Conservation (phyloP, 257 asterid species). For the Prunella vulgaris region DNA sequence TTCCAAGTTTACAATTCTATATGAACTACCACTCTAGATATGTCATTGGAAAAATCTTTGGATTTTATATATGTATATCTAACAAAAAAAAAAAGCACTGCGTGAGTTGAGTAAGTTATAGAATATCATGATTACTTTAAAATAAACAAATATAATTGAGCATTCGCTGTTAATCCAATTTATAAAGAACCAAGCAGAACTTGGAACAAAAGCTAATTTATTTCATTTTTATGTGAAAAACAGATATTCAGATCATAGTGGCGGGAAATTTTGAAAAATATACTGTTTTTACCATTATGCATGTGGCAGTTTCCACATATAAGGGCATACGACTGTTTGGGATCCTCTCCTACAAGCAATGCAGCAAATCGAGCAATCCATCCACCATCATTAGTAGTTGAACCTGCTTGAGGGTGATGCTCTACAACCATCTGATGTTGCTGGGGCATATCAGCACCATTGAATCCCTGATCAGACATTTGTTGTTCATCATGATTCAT, state of each 20-base stretch:
- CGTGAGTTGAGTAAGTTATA: neutral
- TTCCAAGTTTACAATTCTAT: neutral
- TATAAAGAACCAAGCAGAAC: neutral
- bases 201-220: neutral
- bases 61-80: neutral
- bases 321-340: conserved; percentile 68
- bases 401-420: conserved; percentile 46
- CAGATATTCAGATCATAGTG: neutral
- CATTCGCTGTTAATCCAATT: neutral
- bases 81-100: neutral
- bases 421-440: conserved; percentile 59
- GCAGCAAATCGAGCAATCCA: conserved; percentile 80
- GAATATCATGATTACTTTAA: neutral
- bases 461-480: conserved; percentile 29
- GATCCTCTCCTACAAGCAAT: conserved; percentile 88
- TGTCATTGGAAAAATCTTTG: neutral
- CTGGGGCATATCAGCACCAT: conserved; percentile 30
- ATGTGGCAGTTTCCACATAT: conserved; percentile 75
- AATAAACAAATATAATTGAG: neutral
- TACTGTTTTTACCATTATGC: conserved; percentile 58
- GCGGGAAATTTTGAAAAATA: neutral
- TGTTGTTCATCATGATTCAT: conserved; percentile 33
- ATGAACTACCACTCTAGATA: neutral
- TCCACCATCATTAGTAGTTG: conserved; percentile 47
- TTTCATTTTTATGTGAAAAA: neutral